Conservation (phyloP, 345 rosid species). For the Citropsis articulata region DNA sequence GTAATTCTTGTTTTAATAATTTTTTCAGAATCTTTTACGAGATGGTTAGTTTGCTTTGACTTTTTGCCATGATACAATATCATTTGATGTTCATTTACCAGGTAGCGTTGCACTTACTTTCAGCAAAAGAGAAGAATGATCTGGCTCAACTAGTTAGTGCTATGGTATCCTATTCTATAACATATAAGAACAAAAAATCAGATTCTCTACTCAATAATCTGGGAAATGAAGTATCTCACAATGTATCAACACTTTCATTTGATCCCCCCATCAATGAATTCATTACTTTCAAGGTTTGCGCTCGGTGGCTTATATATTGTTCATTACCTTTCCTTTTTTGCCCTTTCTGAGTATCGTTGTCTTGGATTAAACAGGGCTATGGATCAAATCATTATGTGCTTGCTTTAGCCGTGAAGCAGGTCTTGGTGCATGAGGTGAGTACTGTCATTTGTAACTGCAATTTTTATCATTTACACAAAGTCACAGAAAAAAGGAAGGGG, state of each 20-base stretch:
- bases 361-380: conserved; percentile 56
- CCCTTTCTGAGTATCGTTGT: conserved; percentile 11
- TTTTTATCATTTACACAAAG: background rate
- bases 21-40: background rate
- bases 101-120: conserved; percentile 83
- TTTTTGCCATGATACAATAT: background rate
- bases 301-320: background rate
- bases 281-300: conserved; percentile 67
- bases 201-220: conserved; percentile 37
- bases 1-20: background rate
- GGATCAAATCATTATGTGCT: conserved; percentile 54
- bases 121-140: conserved; percentile 70
- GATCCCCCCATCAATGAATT: conserved; percentile 77
- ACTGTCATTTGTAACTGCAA: background rate
- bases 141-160: conserved; percentile 56
- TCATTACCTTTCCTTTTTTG: background rate
- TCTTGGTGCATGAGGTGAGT: conserved; percentile 83
- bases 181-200: conserved; percentile 58
- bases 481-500: background rate
- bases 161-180: conserved; percentile 74
- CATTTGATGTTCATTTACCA: conserved; percentile 27
- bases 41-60: background rate
- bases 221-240: conserved; percentile 44
- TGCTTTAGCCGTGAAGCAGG: conserved; percentile 74
- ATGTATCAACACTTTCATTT: conserved; percentile 51